Percentiles rank a stretch among this genome's conserved stretches.
Conservation (phyloP, 345 rosid genomes). For the Orychophragmus violaceus region DNA sequence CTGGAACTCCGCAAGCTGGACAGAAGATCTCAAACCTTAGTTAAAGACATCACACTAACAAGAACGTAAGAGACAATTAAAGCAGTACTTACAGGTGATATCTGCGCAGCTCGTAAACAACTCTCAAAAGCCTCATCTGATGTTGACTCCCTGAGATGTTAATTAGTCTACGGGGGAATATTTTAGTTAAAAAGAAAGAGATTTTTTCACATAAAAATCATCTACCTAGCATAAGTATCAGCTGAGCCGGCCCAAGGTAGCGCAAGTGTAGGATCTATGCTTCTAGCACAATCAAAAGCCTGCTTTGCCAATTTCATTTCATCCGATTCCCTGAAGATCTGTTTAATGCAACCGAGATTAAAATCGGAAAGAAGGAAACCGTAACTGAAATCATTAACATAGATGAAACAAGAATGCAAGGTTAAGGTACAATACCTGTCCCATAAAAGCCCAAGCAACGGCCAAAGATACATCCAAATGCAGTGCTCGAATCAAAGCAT, state of each 20-base stretch:
- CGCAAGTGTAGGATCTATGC: slow-evolving; percentile 93
- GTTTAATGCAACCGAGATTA: slow-evolving; percentile 23
- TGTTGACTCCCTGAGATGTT: slow-evolving; percentile 47
- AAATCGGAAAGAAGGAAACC: not conserved
- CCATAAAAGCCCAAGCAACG: slow-evolving; percentile 86
- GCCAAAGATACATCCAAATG: slow-evolving; percentile 85
- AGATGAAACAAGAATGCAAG: not conserved
- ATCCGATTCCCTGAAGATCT: slow-evolving; percentile 68
- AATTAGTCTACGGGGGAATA: slow-evolving; percentile 10
- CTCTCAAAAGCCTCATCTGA: slow-evolving; percentile 84
- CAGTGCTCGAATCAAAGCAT: slow-evolving; percentile 79
- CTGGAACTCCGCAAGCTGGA: slow-evolving; percentile 91
- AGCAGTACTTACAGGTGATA: slow-evolving; percentile 61
- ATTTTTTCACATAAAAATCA: slow-evolving; percentile 7
- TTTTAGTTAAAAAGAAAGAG: not conserved
- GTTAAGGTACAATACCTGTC: slow-evolving; percentile 53
- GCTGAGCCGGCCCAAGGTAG: slow-evolving; percentile 99
- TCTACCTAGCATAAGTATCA: slow-evolving; percentile 59
- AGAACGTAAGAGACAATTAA: not conserved
- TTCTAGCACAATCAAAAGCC: slow-evolving; percentile 94
- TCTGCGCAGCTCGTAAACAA: slow-evolving; percentile 83
- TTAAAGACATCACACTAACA: slow-evolving; percentile 8
- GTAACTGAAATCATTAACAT: not conserved
- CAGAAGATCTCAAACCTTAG: slow-evolving; percentile 17
- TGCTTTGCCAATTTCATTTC: slow-evolving; percentile 67